Base-by-base conservation (phyloP, 805 yeast genomes). In the Scheffersomyces ergatensis region DNA sequence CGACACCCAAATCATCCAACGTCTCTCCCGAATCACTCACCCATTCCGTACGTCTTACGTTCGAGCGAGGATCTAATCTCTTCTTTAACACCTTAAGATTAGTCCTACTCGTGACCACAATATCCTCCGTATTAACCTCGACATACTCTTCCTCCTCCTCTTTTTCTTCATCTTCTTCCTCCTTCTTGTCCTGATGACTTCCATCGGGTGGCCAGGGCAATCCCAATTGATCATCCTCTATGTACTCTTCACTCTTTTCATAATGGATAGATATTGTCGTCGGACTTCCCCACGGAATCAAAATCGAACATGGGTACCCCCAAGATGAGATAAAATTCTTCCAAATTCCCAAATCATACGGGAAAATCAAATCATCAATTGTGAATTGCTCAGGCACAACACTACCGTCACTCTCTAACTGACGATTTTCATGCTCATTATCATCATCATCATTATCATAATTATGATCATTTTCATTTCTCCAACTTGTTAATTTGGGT, bases 141-240 rank as follows among this genome's bases (percentile, higher is more conserved):
- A 29, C 14, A n/a, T 12, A 16, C 12, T 30, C 33, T 13, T 43
- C 42, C n/a, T 52, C 39, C 29, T 50, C 52, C 23, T 46, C 49
- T 18, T 44, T 32, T 16, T 52, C 47, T 3, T 37, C 44, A 26
- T 49, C 53, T 18, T 39, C 47, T 2, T 46, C 58, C n/a, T 55
- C 55, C 1, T 52, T 45, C 4, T 43, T 51, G 29, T 61, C 72
- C 37, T 65, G 72, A 49, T 74, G 69, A 0, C 82, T 82, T 5
- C 88, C 89, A 63, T 89, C 95, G 1, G 96, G 95, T 1, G 99
- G 99, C 96, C 97, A 92, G 2, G 96, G 93, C 30, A 84, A 64
- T 1, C 78, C 76, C 38, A 83, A 62, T 44, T 85, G 76, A 50
- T 83, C 85, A 18, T 70, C 77, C 37, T 67, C 74, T 14, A 74